Base-by-base conservation (phyloP, 2,329 filamentous ascomycete species). In the Pseudogymnoascus sp. region DNA sequence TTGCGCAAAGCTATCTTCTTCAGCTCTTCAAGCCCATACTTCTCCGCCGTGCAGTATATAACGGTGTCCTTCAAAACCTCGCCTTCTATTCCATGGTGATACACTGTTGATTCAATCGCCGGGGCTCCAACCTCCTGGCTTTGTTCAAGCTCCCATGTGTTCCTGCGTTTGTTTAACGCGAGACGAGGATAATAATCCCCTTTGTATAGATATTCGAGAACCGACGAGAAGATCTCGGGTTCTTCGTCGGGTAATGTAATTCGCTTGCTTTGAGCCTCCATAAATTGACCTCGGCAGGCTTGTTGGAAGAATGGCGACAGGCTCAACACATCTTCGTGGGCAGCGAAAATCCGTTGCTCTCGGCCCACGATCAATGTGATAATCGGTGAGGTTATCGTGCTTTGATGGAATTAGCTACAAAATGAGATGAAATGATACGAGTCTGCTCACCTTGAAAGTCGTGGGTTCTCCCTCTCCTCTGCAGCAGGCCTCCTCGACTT, bases 201-300 rank as follows among this genome's bases (percentile, higher is more conserved):
- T 76, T 95, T 95, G 82, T 95, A 95, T 61, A 97, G 85, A 68
- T 88, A 96, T 72, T 97, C 92, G 61, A 97, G 85, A 9, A 97
- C 82, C 5, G 88, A 92, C 6, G 90, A 95, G 74, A 97, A 92
- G 70, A 96, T 87, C 73, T 96, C 91, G 18, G 92, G 91, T 68
- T 92, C 87, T 74, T 96, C 92, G 63, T 93, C 86, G 1, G 90
- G 88, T 1, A 96, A 83, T 59, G 87, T 82, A 72, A 96, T 88
- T 60, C 87, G 86, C 76, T 90, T 92, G 71, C 78, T 80, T 57
- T 73, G 72, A 61, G 78, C 73, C n/a, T 73, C 82, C 75, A 84
- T 81, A 78, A 83, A 88, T 70, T 87, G 84, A 65, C 79, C 80
- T 61, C 81, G 80, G 65, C 86, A 83, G 43, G 81, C 79, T 58